Evolutionary conservation across 1,139 yeast species (phyloP), one percentile per base, ranked within the genome.

Genomic region (Debaryomyces singareniensis): DNA sequence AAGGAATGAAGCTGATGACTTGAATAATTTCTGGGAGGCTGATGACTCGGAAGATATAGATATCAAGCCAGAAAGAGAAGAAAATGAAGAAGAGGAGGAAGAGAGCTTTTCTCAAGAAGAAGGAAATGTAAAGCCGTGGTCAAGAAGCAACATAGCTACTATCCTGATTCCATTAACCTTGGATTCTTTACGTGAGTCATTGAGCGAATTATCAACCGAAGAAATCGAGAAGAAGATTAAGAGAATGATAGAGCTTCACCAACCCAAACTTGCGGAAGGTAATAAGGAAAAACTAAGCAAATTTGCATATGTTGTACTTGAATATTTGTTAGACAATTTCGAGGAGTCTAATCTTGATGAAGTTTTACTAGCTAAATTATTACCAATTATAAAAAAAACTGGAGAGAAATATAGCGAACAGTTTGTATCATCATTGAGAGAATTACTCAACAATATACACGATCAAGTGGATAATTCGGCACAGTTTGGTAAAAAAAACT

Each of bases 261-360:
- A 83, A 38, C 95, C 96, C 10, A 75, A 79, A 42, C 63, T 84
- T 31, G 85, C 84, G 4, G 73, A 68, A 34, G 96, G 95, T 1
- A 87, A 91, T 51, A 87, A 86, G 51, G 84, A 77, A 35, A 79
- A 74, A 47, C 61, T 85, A 47, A 81, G 79, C 23, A 51, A 49
- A 7, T 82, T 91, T 47, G 72, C 83, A 3, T 68, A 73, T 3
- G 70, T 84, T 5, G 46, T 91, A 15, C 65, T 86, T 35, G 73
- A 78, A 42, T 83, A 83, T 48, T 57, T 80, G 5, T 54, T 82
- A 32, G 63, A 63, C 36, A 49, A 78, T 22, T 63, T 75, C 2
- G 68, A 71, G 39, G 45, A 49, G 5, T 46, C 24, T 29, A 25
- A 35, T 27, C 30, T 29, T 22, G 23, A 35, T 18, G 38, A 40